Base-by-base conservation (phyloP, 2,329 filamentous ascomycete species). In the Ciborinia camelliae region DNA sequence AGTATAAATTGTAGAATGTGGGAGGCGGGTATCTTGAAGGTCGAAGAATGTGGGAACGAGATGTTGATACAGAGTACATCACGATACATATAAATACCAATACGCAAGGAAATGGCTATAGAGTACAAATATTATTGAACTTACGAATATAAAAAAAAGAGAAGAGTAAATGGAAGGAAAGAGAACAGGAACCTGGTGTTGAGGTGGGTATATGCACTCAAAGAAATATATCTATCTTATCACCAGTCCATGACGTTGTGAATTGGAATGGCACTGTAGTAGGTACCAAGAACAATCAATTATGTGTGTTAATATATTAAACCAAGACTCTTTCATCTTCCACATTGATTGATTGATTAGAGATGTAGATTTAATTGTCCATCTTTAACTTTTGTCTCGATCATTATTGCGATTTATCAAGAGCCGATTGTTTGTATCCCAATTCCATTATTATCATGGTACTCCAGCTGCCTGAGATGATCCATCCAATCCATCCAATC, bases 191-290 rank as follows among this genome's bases (percentile, higher is more conserved):
- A 7, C n/a, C 18, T 20, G 43, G 23, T 47, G 30, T 47, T 47
- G 41, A 20, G 41, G 47, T n/a, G 30, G 55, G 39, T 45, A 23
- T 35, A 47, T 47, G 30, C 41, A 59, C 55, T 59, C n/a, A n/a
- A 58, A 45, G 39, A 12, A 18, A 26, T 20, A 14, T 18, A 47
- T n/a, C n/a, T n/a, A n/a, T n/a, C n/a, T n/a, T n/a, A n/a, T 41
- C 26, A 18, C 30, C 32, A 45, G 37, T 35, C 55, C 43, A 59
- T 59, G 55, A 59, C 55, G 55, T 47, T 32, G 39, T 32, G 39
- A 57, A 43, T 58, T 47, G 55, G 41, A 39, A 20, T 47, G n/a
- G 30, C 28, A 58, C 39, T 32, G 32, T 58, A 10, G 15, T 41
- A n/a, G n/a, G 20, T 35, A 35, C 28, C 9, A 47, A 14, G 55